Evolutionary conservation across 2,329 filamentous ascomycete species (phyloP).

Genomic region (Phoma sp.): DNA sequence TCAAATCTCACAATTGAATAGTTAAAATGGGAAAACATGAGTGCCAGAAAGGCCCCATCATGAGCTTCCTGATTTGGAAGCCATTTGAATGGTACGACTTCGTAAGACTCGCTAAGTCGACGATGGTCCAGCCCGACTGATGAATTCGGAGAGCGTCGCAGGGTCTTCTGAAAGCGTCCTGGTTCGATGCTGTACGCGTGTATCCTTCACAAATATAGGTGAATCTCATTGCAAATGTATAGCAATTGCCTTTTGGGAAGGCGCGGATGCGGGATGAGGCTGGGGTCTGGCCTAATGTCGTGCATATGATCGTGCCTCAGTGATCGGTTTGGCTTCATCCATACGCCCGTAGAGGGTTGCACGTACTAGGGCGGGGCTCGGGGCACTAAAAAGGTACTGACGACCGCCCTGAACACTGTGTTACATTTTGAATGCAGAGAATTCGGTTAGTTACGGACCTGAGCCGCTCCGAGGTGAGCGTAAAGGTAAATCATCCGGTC

Average conservation of each 20-base stretch:
- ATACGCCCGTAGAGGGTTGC: not conserved
- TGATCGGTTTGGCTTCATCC: not conserved
- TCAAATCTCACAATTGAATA: not conserved
- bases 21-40: not conserved
- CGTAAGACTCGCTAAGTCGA: not conserved
- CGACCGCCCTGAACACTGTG: not conserved
- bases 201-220: not conserved
- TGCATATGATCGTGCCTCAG: not conserved
- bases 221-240: not conserved
- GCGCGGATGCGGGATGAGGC: not conserved
- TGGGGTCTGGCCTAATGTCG: not conserved
- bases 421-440: too few species aligned
- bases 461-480: not conserved
- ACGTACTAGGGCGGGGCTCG: not conserved
- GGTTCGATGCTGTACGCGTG: not conserved
- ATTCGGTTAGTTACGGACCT: too few species aligned
- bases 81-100: not conserved
- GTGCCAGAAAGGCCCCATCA: not conserved
- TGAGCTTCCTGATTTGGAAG: not conserved
- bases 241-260: not conserved
- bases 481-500: too few species aligned
- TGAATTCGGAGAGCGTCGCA: not conserved
- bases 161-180: not conserved
- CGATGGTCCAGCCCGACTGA: not conserved
- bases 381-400: not conserved